Evolutionary conservation across 2,329 filamentous ascomycete genomes (phyloP).

Genomic region (Ceratocystis albifundus): DNA sequence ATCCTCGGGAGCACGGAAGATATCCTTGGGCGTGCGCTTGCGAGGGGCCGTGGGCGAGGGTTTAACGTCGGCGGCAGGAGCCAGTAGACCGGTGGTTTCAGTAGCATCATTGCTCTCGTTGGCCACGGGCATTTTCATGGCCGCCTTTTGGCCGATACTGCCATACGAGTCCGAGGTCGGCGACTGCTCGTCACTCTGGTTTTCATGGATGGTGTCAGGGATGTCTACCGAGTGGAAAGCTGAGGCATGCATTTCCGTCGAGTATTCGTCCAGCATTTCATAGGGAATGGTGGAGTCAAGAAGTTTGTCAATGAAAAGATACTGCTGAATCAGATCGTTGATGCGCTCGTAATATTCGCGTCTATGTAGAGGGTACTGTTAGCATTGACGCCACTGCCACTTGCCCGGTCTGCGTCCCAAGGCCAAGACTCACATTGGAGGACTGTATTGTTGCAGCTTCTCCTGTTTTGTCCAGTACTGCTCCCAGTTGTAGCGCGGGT

Average conservation of each 20-base stretch:
- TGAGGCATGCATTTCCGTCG: conserved; percentile 45
- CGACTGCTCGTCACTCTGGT: conserved; percentile 12
- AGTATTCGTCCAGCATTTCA: conserved; percentile 82
- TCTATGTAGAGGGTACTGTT: conserved; percentile 30
- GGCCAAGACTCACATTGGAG: conserved; percentile 44
- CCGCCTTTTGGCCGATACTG: conserved; percentile 27
- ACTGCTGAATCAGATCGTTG: conserved; percentile 81
- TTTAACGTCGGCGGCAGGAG: conserved; percentile 29
- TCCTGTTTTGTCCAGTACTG: conserved; percentile 68
- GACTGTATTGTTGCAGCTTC: conserved; percentile 58
- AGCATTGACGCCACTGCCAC: not conserved
- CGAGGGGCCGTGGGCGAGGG: conserved; percentile 37
- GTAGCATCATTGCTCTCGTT: conserved; percentile 25
- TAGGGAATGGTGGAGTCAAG: conserved; percentile 89
- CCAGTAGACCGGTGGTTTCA: conserved; percentile 13
- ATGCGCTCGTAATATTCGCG: conserved; percentile 80
- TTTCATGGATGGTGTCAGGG: conserved; percentile 62
- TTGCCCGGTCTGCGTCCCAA: not conserved
- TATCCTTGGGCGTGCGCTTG: conserved; percentile 71
- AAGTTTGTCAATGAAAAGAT: conserved; percentile 82
- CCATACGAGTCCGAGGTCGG: conserved; percentile 27
- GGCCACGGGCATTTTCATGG: conserved; percentile 28
- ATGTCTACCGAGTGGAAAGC: conserved; percentile 47
- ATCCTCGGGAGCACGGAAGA: conserved; percentile 63
- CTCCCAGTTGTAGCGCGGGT: conserved; percentile 76